A percentile compares a stretch with the other conserved stretches of the same genome.
Evolutionary conservation across 2,329 filamentous ascomycete genomes (phyloP).

Genomic region (Fusarium guadeloupense): DNA sequence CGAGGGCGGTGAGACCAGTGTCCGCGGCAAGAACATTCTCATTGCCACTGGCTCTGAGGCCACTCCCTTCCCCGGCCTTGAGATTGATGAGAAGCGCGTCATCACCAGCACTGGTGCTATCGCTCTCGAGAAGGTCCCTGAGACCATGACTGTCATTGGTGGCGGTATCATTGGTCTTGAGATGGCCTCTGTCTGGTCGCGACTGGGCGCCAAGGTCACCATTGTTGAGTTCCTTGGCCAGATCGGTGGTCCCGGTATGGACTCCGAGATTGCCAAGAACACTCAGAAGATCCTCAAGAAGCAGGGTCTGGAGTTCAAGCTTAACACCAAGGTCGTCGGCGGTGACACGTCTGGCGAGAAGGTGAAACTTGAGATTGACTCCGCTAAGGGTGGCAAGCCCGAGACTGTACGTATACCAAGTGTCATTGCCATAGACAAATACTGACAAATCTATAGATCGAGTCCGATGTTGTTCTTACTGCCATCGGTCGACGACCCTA

Average conservation of each 20-base stretch:
- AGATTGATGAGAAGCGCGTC: slow-evolving; percentile 97
- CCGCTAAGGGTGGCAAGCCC: slow-evolving; percentile 94
- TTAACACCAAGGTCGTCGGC: slow-evolving; percentile 91
- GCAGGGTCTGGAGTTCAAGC: slow-evolving; percentile 98
- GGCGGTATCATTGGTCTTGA: slow-evolving; percentile 98
- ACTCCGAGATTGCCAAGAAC: slow-evolving; percentile 88
- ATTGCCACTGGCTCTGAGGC: slow-evolving; percentile 96
- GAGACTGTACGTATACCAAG: slow-evolving; percentile 75
- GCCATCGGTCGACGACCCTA: slow-evolving; percentile 97
- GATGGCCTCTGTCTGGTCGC: slow-evolving; percentile 98
- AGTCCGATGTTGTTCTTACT: slow-evolving; percentile 94
- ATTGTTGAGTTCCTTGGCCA: slow-evolving; percentile 96
- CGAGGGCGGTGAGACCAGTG: slow-evolving; percentile 88
- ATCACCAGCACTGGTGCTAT: slow-evolving; percentile 96
- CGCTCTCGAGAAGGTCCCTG: slow-evolving; percentile 86
- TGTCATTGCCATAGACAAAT: not conserved
- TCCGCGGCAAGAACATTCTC: slow-evolving; percentile 95
- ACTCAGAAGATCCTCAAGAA: slow-evolving; percentile 93
- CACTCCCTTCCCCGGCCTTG: slow-evolving; percentile 94
- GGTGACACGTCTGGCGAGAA: slow-evolving; percentile 83
- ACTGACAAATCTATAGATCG: slow-evolving; percentile 67
- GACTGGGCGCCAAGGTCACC: slow-evolving; percentile 92
- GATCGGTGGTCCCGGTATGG: slow-evolving; percentile 98
- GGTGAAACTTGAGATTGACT: slow-evolving; percentile 85
- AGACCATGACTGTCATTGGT: slow-evolving; percentile 97